Base-by-base conservation (phyloP, 768 basidiomycete species). In the Tylopilus sp. region DNA sequence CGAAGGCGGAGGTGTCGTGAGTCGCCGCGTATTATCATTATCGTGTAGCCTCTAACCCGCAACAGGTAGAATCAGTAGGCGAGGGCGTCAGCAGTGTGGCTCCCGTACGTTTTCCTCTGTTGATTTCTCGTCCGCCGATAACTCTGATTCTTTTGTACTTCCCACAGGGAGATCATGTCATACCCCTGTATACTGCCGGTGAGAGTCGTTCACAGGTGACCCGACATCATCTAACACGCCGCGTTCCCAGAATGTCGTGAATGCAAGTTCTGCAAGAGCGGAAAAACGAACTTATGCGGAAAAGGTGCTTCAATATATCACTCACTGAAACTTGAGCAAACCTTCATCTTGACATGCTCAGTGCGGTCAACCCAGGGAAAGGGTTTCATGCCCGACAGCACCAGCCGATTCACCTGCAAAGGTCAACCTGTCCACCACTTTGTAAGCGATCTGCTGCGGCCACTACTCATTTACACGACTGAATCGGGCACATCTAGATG, bases 251-350 rank as follows among this genome's bases (percentile, higher is more conserved):
- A 97, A 72, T 97, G 93, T 67, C 83, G 82, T 33, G 88, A 99
- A 74, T 99, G 97, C 78, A 98, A 98, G 72, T 98, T 98, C 78
- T 99, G 97, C 80, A 96, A 87, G 73, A 92, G 89, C 55, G 92
- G 91, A 49, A 98, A 98, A 80, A 99, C 97, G 52, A 99, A 99
- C 72, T 83, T 99, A n/a, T 99, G 96, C 67, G 88, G 94, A 56
- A 85, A 85, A 80, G 92, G 92, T 92, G 50, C 44, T 37, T 10
- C 26, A 5, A 22, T 24, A 8, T n/a, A 50, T 29, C n/a, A n/a
- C 24, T 28, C 16, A 6, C 16, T 7, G 12, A n/a, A 19, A 3
- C 3, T 34, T n/a, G 17, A 16, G 13, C 11, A 25, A 19, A 19
- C 30, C 12, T 34, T 58, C 46, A 57, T 33, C 14, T 37, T 9